phyloP scores from a whole-genome alignment of 257 asterid genomes.

The Solanum bulbocastanum region DNA sequence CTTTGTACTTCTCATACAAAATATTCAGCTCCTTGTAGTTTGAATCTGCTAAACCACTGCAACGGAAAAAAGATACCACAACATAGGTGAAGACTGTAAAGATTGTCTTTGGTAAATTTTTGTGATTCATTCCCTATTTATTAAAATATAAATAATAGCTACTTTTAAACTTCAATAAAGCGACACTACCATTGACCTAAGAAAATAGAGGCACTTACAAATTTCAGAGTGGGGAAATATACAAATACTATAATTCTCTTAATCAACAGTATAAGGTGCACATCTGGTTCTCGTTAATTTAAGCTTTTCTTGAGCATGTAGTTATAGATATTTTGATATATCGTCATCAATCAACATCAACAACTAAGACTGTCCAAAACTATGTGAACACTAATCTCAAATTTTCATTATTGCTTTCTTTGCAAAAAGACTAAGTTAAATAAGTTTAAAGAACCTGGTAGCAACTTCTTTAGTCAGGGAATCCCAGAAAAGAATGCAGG shows the following conservation, averaged over 20 bases:
- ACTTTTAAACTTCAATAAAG: too few species aligned
- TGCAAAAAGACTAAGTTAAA: neutral
- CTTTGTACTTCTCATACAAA: slow-evolving; percentile 62
- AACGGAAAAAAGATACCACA: neutral
- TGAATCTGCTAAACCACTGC: slow-evolving; percentile 65
- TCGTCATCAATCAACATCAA: neutral
- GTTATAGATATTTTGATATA: neutral
- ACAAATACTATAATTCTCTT: neutral
- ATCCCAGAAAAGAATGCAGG: neutral
- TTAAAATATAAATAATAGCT: neutral
- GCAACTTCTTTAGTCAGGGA: neutral
- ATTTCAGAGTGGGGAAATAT: neutral
- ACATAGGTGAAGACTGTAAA: neutral
- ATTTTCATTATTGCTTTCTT: neutral
- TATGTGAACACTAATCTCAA: neutral
- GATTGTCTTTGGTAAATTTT: neutral
- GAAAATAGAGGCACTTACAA: neutral
- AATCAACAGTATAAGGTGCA: neutral
- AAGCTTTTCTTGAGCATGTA: neutral
- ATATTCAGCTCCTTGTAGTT: slow-evolving; percentile 73
- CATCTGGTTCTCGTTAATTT: neutral
- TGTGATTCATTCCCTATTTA: neutral
- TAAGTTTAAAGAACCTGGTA: neutral
- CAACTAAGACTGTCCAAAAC: neutral
- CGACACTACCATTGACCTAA: neutral